Conservation (phyloP, 1,284 basidiomycete species). For the Rugosomyces carneus region DNA sequence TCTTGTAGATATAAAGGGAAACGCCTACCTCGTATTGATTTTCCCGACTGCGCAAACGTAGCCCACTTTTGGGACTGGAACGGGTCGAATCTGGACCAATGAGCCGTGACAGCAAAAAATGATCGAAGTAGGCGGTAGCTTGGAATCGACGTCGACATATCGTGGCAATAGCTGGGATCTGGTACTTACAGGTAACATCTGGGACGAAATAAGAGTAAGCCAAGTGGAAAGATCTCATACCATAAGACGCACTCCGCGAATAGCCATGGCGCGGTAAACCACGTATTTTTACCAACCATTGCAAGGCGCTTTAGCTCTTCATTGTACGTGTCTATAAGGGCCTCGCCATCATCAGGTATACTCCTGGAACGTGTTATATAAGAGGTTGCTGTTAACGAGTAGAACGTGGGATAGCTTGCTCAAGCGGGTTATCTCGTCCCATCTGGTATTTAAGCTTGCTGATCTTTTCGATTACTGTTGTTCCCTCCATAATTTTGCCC, state of each 20-base stretch:
- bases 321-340: conserved; percentile 70
- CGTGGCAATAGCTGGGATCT: too few relatives aligned
- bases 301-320: conserved; percentile 52
- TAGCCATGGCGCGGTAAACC: conserved; percentile 93
- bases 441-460: conserved; percentile 88
- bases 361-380: conserved; percentile 35
- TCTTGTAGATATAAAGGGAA: not conserved
- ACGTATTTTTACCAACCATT: conserved; percentile 56
- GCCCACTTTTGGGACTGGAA: conserved; percentile 80
- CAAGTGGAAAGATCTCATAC: not conserved
- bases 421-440: conserved; percentile 71
- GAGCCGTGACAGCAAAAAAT: conserved; percentile 62
- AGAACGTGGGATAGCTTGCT: conserved; percentile 40
- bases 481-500: conserved; percentile 64
- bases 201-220: not conserved
- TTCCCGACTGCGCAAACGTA: conserved; percentile 78
- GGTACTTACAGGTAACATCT: conserved; percentile 60
- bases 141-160: too few relatives aligned
- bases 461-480: conserved; percentile 72
- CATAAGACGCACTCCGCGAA: conserved; percentile 73
- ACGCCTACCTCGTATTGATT: conserved; percentile 66
- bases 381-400: not conserved
- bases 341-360: conserved; percentile 69
- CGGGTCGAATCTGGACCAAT: conserved; percentile 83
- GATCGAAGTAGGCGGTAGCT: conserved; percentile 85